Percentiles rank a stretch among this genome's conserved stretches.
phyloP scores from a whole-genome alignment of 1,284 basidiomycete species.

The Boletus hoseneyae region DNA sequence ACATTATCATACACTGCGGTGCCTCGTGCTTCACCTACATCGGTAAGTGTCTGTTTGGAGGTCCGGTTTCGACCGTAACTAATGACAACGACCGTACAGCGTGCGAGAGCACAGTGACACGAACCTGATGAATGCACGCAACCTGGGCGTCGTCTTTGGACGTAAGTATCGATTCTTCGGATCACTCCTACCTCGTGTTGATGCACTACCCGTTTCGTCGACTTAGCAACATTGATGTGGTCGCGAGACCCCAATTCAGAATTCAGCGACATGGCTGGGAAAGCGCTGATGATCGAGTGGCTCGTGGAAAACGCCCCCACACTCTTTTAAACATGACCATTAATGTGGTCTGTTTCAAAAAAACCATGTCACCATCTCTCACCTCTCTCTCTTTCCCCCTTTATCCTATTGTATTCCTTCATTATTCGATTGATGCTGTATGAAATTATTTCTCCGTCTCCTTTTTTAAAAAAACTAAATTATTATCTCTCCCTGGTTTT shows the following conservation, averaged over 20 bases:
- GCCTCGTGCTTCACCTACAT: conserved; percentile 86
- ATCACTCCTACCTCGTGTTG: not conserved
- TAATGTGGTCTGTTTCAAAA: not conserved
- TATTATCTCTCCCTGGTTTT: conserved; percentile 16
- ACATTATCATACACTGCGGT: conserved; percentile 83
- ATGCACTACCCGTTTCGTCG: conserved; percentile 11
- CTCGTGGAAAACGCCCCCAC: conserved; percentile 84
- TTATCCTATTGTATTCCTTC: conserved; percentile 30
- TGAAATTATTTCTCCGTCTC: not conserved
- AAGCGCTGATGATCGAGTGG: conserved; percentile 89
- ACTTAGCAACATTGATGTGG: conserved; percentile 87
- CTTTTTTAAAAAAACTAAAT: conserved; percentile 16
- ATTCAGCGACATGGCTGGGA: conserved; percentile 96
- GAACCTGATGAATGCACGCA: conserved; percentile 95
- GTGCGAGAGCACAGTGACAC: conserved; percentile 65
- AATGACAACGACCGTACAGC: conserved; percentile 37
- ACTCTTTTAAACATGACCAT: conserved; percentile 41
- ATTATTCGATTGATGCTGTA: conserved; percentile 16
- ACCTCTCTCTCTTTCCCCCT: not conserved
- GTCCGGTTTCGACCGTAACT: not conserved
- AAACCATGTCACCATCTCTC: not conserved
- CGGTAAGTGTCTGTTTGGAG: conserved; percentile 46
- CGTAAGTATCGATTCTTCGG: conserved; percentile 57
- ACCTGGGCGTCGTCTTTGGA: conserved; percentile 99
- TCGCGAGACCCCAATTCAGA: conserved; percentile 84